Evolutionary conservation across 805 yeast species (phyloP), one percentile per base, ranked within the genome.

Genomic region (Wickerhamiella australiensis): DNA sequence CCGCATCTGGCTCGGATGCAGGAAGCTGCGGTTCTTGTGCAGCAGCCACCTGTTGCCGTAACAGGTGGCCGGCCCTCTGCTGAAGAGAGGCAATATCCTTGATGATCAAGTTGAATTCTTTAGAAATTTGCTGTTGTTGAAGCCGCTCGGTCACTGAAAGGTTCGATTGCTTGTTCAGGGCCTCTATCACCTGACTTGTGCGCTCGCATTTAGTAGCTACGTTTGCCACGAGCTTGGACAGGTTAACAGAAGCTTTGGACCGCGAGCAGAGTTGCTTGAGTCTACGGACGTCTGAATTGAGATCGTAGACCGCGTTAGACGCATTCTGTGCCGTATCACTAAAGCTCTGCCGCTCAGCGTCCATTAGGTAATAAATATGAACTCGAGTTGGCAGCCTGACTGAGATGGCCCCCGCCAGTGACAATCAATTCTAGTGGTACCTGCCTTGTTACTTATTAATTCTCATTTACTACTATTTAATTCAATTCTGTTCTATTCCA

Each of bases 281-380:
- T 25, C 49, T 27, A 7, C 48, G 27, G 3, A 57, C 47, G 44
- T 51, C 53, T n/a, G 56, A 38, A 18, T 56, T 52, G 31, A 58
- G 27, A 25, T 56, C 58, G 31, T 58, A 58, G 8, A 58, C 41
- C 18, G 50, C 43, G 48, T 56, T 47, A 36, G 54, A 52, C 12
- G 59, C 59, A 17, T 42, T 37, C 26, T 46, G 49, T 18, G 53
- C 51, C 25, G 35, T 29, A 5, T 23, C 37, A 17, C 36, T 52
- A 44, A 56, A 55, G 25, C 43, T 42, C 51, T 53, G 59, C 31
- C 47, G 45, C 46, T 57, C 60, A 17, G 46, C 45, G 27, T 57
- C 60, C 33, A 29, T 29, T 29, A 29, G 33, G 33, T 29, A 29
- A 29, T 11, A 7, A 29, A 5, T 29, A 29, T 29, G n/a, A n/a